Evolutionary conservation across 495 filamentous ascomycete genomes (phyloP), one percentile per base, ranked within the genome.

Genomic region (Podospora australis): DNA sequence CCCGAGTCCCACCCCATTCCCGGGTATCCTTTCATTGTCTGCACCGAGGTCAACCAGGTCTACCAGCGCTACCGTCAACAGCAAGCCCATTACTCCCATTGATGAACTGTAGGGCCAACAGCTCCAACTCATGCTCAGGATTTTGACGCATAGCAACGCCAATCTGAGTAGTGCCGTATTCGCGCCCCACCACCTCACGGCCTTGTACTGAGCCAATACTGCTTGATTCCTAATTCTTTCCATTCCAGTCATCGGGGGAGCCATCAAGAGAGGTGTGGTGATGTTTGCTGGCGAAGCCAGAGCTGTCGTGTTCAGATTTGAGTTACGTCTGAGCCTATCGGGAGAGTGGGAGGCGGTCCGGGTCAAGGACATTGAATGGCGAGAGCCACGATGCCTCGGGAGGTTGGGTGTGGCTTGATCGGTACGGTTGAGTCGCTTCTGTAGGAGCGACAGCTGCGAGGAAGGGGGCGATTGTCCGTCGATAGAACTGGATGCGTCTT

Each of bases 221-320:
- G 59, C 39, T 45, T 50, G 38, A 54, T 75, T 53, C 50, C 62
- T 55, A 5, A 74, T 39, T 26, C 70, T 50, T 49, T 68, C 56
- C 36, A 73, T 39, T 1, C 54, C 49, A 20, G 67, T 70, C 29
- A 59, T 58, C 34, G 73, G 83, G 16, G 83, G 82, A 6, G 82
- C 70, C 55, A 88, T 74, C 22, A 85, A 73, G 32, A 83, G 62
- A 0, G 76, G 71, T 24, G 75, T 60, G 42, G 60, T 59, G 21
- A 55, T 60, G 13, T 53, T 63, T 5, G 54, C 22, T 23, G 62
- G 65, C 21, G 57, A 55, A 39, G 62, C 60, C 22, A 63, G 65
- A n/a, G 48, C 43, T 36, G 49, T 53, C 17, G 51, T 16, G 40
- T 41, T 48, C 42, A 39, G 25, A 53, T 41, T 61, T 45, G 11